Conservation (phyloP, 2,329 filamentous ascomycete species). For the Ophiostoma himal-ulmi region DNA sequence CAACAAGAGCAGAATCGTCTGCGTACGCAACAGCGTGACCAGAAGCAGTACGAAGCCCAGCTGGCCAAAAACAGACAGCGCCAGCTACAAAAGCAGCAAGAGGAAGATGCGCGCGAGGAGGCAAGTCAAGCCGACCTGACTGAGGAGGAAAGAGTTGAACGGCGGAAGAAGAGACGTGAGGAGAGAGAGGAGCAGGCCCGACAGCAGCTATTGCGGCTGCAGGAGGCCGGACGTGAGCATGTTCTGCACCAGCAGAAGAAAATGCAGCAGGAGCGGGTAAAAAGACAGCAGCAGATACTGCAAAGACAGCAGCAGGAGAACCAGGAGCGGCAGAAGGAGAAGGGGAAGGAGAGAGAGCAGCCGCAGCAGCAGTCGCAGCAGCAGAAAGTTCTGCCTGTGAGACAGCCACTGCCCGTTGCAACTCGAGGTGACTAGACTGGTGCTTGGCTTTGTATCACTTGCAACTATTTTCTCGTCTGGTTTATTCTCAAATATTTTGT, state of each 20-base stretch:
- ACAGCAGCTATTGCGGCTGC: not conserved
- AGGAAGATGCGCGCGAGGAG: not conserved
- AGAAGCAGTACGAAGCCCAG: not conserved
- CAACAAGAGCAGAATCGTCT: not conserved
- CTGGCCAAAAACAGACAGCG: not conserved
- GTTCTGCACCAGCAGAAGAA: not conserved
- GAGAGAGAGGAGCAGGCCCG: not conserved
- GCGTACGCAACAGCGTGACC: not conserved
- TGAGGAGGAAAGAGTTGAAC: not conserved
- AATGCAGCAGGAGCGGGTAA: not conserved
- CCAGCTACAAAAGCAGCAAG: conserved; percentile 4
- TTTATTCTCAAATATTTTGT: not conserved
- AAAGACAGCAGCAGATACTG: not conserved
- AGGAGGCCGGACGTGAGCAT: not conserved
- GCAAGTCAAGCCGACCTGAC: not conserved
- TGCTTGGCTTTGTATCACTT: not conserved
- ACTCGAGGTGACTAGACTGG: not conserved
- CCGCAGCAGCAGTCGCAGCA: not conserved
- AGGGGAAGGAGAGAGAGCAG: not conserved
- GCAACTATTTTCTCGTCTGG: not conserved
- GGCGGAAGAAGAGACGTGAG: not conserved
- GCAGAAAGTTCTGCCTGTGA: not conserved
- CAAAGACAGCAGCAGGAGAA: not conserved
- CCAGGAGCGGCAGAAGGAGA: not conserved
- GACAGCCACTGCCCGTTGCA: conserved; percentile 1